These are phyloP conservation scores for Scedosporium dehoogii DNA, from an alignment of 2,329 filamentous ascomycete genomes.

Conservation along the genomic window DNA sequence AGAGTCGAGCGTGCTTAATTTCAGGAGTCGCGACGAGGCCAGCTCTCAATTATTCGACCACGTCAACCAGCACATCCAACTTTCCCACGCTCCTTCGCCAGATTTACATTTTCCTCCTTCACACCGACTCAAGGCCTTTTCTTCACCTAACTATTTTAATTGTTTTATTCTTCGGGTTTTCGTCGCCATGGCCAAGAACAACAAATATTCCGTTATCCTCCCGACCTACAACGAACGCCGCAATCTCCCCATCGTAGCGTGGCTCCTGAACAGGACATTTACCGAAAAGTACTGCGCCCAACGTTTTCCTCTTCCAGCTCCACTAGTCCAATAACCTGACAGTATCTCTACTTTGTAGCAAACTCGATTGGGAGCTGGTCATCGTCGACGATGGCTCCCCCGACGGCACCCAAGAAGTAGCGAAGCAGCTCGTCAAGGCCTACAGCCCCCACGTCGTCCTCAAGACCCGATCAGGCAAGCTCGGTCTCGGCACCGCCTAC, in stretches of 20 bases:
- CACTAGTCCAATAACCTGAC: conserved; percentile 2
- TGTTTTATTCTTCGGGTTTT: background rate
- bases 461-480: conserved; percentile 84
- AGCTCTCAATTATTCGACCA: background rate
- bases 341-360: conserved; percentile 37
- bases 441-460: conserved; percentile 75
- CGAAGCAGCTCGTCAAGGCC: conserved; percentile 77
- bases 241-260: conserved; percentile 92
- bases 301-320: background rate
- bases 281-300: conserved; percentile 61
- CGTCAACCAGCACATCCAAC: conserved; percentile 10
- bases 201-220: conserved; percentile 95
- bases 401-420: conserved; percentile 86
- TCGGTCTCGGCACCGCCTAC: conserved; percentile 94
- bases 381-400: conserved; percentile 98
- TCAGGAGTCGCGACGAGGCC: conserved; percentile 7
- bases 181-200: conserved; percentile 49
- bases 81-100: conserved; percentile 18
- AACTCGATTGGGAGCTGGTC: conserved; percentile 93
- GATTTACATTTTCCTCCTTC: background rate
- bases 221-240: conserved; percentile 97
- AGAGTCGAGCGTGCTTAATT: background rate
- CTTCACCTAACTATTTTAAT: background rate
- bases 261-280: conserved; percentile 88
- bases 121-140: background rate